Percentiles rank a stretch among this genome's conserved stretches.
Evolutionary conservation across 768 basidiomycete species (phyloP).

Genomic region (Russula ochroleuca): DNA sequence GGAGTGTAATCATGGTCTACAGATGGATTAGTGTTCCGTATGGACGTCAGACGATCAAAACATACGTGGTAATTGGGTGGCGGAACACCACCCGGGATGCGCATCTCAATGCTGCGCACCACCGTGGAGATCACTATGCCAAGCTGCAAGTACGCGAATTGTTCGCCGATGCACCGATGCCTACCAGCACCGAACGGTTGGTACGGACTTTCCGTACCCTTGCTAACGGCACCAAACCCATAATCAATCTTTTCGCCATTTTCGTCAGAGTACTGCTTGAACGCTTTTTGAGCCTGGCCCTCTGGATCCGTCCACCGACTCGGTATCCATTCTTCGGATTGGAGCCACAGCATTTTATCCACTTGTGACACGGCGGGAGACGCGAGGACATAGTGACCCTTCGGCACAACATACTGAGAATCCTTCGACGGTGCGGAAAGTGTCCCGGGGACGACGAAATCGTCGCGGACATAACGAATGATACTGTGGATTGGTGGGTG

Average conservation of each 20-base stretch:
- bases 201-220: slow-evolving; percentile 94
- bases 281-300: slow-evolving; percentile 76
- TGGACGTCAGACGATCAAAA: slow-evolving; percentile 19
- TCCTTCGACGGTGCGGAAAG: slow-evolving; percentile 76
- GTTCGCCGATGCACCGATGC: slow-evolving; percentile 93
- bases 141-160: slow-evolving; percentile 95
- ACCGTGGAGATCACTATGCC: slow-evolving; percentile 77
- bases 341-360: slow-evolving; percentile 79
- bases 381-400: slow-evolving; percentile 85
- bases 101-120: slow-evolving; percentile 71
- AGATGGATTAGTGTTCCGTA: slow-evolving; percentile 2
- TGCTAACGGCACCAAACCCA: slow-evolving; percentile 92
- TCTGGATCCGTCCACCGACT: slow-evolving; percentile 80
- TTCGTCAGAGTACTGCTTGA: slow-evolving; percentile 68
- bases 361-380: slow-evolving; percentile 84
- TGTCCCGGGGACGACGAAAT: slow-evolving; percentile 76
- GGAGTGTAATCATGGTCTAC: slow-evolving; percentile 93
- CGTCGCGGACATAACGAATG: slow-evolving; percentile 86
- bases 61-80: slow-evolving; percentile 87
- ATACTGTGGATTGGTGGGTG: slow-evolving; percentile 97
- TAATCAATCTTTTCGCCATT: slow-evolving; percentile 90
- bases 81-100: slow-evolving; percentile 64
- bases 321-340: slow-evolving; percentile 71
- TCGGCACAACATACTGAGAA: slow-evolving; percentile 76
- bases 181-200: slow-evolving; percentile 97